Conservation (phyloP, 345 rosid genomes). For the Hypericum androsaemum region DNA sequence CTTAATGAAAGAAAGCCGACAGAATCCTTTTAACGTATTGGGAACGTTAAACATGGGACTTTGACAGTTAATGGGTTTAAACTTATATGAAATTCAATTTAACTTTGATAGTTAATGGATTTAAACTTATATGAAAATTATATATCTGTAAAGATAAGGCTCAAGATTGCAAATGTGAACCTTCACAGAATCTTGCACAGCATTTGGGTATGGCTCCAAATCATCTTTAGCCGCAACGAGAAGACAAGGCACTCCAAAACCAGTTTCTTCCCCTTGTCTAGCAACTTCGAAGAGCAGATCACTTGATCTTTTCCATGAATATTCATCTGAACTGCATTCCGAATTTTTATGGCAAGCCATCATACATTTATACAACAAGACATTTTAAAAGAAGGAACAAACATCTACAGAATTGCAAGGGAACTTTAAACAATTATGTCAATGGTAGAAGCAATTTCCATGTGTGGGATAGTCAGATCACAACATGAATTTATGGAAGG, state of each 20-base stretch:
- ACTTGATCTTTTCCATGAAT: conserved; percentile 65
- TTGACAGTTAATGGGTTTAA: too few relatives aligned
- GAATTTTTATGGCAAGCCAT: conserved; percentile 12
- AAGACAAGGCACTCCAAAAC: conserved; percentile 55
- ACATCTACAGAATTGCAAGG: conserved; percentile 1
- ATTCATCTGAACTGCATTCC: conserved; percentile 52
- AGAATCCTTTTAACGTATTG: too few relatives aligned
- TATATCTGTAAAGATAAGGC: conserved; percentile 8
- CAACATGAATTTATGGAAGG: too few relatives aligned
- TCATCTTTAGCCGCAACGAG: conserved; percentile 75
- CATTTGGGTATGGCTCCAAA: conserved; percentile 47
- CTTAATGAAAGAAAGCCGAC: too few relatives aligned
- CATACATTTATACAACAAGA: neutral
- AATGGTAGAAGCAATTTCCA: too few relatives aligned
- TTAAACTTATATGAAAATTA: neutral
- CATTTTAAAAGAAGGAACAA: neutral
- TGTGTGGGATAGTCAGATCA: too few relatives aligned
- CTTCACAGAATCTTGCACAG: conserved; percentile 50
- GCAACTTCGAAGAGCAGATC: conserved; percentile 61
- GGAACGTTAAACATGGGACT: too few relatives aligned
- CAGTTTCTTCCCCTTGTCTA: conserved; percentile 58
- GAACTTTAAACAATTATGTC: too few relatives aligned
- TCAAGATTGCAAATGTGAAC: conserved; percentile 18
- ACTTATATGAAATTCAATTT: too few relatives aligned
- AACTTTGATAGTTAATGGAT: too few relatives aligned